Base-by-base conservation (phyloP, 2,329 filamentous ascomycete species). In the Talaromyces sp. region DNA sequence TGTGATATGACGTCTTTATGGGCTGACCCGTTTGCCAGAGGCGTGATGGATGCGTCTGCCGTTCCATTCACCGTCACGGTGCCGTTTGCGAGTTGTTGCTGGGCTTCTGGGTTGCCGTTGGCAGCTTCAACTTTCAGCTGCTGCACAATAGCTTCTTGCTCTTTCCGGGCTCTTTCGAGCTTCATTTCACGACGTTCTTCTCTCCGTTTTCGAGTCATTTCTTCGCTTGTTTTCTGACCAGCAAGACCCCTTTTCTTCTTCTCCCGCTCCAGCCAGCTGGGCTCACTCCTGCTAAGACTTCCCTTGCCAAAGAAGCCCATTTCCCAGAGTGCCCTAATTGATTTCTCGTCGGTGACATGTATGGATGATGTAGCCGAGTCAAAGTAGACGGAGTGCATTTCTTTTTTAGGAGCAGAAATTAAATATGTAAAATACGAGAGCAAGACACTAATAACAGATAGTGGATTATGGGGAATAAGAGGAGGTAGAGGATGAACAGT, bases 241-340 rank as follows among this genome's bases (percentile, higher is more conserved):
- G 87, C 78, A 17, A 87, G 75, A 11, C 90, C 90, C 62, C 83
- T 83, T 57, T 88, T 84, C 30, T 88, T 87, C 74, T 91, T 89
- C 75, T 96, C 92, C 65, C 90, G 84, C 65, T 90, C 90, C 57
- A 96, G 76, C 95, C 95, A 99, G 67, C 88, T 95, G 3, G 93
- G 93, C 74, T 99, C 93, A 80, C 93, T 97, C 69, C 96, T 87
- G 78, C 93, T 97, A 62, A 98, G 80, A 68, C 82, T 93, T 52
- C 95, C 95, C 75, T 97, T 97, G 55, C 96, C 96, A 75, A 93
- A 99, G 77, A 99, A 99, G 5, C 95, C 95, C 78, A 96, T 91
- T 75, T 96, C 91, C 95, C 96, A 99, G 27, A 99, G 77, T 1
- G 88, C 91, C 59, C 89, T 84, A 64, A 96, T 88, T 3, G 91